Conservation (phyloP, 2,329 filamentous ascomycete genomes). For the Sordariomycetes sp. region DNA sequence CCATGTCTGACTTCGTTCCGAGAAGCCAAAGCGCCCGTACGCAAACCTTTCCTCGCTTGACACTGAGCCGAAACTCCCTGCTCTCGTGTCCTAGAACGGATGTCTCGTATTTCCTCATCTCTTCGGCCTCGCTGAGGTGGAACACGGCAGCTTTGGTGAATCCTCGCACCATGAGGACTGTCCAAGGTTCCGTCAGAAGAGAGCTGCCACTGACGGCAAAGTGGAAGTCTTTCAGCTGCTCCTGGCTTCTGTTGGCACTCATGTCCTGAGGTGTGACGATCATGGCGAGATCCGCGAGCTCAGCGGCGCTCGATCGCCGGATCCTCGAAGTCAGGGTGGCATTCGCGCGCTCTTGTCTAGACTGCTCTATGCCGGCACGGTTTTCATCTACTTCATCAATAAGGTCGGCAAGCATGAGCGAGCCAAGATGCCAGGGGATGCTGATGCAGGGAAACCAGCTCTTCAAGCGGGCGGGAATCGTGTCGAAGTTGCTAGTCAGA, state of each 20-base stretch:
- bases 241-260: slow-evolving; percentile 5
- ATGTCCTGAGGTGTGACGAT: slow-evolving; percentile 26
- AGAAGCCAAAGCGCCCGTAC: slow-evolving; percentile 44
- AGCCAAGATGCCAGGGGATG: slow-evolving; percentile 49
- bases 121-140: slow-evolving; percentile 24
- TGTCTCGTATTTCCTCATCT: slow-evolving; percentile 15
- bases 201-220: slow-evolving; percentile 44
- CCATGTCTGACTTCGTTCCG: slow-evolving; percentile 45
- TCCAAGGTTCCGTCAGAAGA: slow-evolving; percentile 53
- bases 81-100: slow-evolving; percentile 11
- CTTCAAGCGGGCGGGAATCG: slow-evolving; percentile 42
- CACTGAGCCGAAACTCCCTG: slow-evolving; percentile 12
- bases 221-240: slow-evolving; percentile 33
- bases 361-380: slow-evolving; percentile 14
- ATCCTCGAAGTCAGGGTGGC: slow-evolving; percentile 27
- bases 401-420: slow-evolving; percentile 43
- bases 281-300: slow-evolving; percentile 38
- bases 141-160: slow-evolving; percentile 37
- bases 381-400: slow-evolving; percentile 39
- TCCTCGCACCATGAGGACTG: slow-evolving; percentile 41
- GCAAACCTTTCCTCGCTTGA: slow-evolving; percentile 34
- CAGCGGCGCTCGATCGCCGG: slow-evolving; percentile 30
- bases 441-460: slow-evolving; percentile 51
- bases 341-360: slow-evolving; percentile 14
- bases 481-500: slow-evolving; percentile 37